phyloP scores from a whole-genome alignment of 176 grass and related monocot species.

The Eragrostis curvula region DNA sequence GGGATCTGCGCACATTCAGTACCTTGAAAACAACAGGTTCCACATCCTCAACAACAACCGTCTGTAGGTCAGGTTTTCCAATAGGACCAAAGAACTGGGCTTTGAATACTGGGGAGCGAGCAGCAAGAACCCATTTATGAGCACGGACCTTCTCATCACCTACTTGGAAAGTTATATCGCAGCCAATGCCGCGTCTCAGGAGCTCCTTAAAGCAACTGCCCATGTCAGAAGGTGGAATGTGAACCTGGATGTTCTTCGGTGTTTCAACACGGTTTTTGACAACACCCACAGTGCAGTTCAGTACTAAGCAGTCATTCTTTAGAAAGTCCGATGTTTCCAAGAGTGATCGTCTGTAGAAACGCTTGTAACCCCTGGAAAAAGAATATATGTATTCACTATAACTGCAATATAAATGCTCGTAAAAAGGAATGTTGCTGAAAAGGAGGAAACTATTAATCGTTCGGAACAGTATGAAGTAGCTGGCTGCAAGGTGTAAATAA shows the following conservation, averaged over 20 bases:
- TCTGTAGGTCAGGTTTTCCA: constrained; percentile 64
- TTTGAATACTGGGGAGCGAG: constrained; percentile 87
- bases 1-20: constrained; percentile 27
- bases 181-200: constrained; percentile 58
- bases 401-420: not conserved
- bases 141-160: constrained; percentile 66
- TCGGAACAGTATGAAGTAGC: not conserved
- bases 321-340: constrained; percentile 78
- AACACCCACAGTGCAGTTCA: constrained; percentile 92
- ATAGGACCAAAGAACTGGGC: constrained; percentile 93
- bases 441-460: not conserved
- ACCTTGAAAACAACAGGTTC: constrained; percentile 91
- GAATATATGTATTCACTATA: not conserved
- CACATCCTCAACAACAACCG: constrained; percentile 75
- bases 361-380: constrained; percentile 85
- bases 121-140: constrained; percentile 86
- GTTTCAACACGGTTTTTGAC: constrained; percentile 76
- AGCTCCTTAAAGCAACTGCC: constrained; percentile 69
- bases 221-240: constrained; percentile 66
- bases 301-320: constrained; percentile 70
- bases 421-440: not conserved
- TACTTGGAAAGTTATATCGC: constrained; percentile 75
- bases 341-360: constrained; percentile 78
- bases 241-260: constrained; percentile 59
- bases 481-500: not conserved